Conservation (phyloP, 169 alveolate species). For the Plasmodium malariae region DNA sequence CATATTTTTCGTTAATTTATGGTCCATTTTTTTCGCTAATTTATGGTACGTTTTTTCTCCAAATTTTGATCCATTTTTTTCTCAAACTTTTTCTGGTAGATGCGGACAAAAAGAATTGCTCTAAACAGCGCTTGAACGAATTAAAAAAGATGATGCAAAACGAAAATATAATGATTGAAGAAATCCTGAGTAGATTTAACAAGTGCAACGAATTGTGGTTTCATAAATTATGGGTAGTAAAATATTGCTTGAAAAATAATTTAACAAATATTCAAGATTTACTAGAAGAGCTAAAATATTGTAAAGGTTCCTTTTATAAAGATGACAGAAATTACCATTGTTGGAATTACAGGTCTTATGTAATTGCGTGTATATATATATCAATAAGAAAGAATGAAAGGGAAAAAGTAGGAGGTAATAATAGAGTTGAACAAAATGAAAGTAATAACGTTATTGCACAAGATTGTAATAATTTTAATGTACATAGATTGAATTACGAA, state of each 20-base stretch:
- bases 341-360: slow-evolving; percentile 70
- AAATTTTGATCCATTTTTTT: neutral
- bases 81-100: neutral
- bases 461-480: slow-evolving; percentile 15
- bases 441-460: neutral
- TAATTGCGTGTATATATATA: slow-evolving; percentile 61
- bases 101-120: neutral
- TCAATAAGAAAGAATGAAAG: neutral
- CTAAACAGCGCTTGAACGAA: neutral
- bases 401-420: neutral
- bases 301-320: slow-evolving; percentile 24
- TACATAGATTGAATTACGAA: slow-evolving; percentile 38
- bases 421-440: neutral
- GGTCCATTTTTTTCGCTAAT: too few relatives aligned
- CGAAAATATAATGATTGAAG: slow-evolving; percentile 64
- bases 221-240: slow-evolving; percentile 68
- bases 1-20: too few relatives aligned
- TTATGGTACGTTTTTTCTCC: neutral
- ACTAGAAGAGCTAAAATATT: slow-evolving; percentile 56
- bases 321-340: slow-evolving; percentile 74
- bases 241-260: slow-evolving; percentile 42
- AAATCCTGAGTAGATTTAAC: slow-evolving; percentile 36
- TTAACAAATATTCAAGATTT: slow-evolving; percentile 17
- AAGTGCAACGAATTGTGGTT: slow-evolving; percentile 71
- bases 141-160: slow-evolving; percentile 50